These are phyloP conservation scores for Populus hybrid DNA, from an alignment of 441 rosid species.

Conservation along the genomic window DNA sequence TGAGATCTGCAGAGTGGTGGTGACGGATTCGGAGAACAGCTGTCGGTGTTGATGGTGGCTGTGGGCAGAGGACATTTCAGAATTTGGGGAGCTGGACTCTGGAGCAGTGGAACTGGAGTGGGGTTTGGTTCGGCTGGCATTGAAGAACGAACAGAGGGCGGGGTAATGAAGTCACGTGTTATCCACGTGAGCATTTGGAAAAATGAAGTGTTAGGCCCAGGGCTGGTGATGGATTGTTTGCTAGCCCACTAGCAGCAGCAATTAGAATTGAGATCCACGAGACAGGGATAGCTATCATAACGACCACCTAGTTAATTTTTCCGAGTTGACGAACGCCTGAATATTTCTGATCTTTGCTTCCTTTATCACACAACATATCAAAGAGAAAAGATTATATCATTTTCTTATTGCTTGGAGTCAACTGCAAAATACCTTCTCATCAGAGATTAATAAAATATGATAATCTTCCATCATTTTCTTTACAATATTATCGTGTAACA, in stretches of 20 bases:
- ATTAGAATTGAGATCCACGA: no score
- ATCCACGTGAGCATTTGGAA: background rate
- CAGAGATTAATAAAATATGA: background rate
- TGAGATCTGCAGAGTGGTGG: constrained; percentile 45
- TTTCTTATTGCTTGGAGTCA: background rate
- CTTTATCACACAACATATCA: background rate
- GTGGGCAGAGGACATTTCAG: constrained; percentile 35
- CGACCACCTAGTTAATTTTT: background rate
- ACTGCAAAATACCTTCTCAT: background rate
- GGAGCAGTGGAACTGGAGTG: background rate
- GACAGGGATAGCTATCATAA: no score
- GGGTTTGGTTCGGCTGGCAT: background rate
- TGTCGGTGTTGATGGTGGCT: constrained; percentile 17
- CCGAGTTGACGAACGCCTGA: background rate
- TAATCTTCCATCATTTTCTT: background rate
- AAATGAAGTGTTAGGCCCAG: no score
- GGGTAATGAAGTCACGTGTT: constrained; percentile 5
- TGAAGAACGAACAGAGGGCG: background rate
- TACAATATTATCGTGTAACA: background rate
- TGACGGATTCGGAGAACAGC: background rate
- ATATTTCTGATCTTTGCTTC: background rate
- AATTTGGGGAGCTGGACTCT: background rate
- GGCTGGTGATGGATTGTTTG: no score
- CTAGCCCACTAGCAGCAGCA: no score
- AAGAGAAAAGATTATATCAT: background rate